These are phyloP conservation scores for Trichoderma asperelloides DNA, from an alignment of 495 filamentous ascomycete species.

Conservation along the genomic window DNA sequence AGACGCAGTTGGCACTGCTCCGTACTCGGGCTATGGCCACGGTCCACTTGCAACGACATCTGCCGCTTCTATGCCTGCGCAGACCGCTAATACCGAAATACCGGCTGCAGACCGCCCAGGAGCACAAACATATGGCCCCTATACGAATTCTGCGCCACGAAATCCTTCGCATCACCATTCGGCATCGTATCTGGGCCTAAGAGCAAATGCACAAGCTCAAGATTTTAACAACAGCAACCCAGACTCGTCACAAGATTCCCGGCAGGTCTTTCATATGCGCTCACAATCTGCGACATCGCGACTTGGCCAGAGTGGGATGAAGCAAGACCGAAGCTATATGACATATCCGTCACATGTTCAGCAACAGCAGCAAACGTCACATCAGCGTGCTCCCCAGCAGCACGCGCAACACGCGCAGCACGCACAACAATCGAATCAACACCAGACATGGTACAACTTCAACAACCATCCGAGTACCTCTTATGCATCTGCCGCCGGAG, in stretches of 20 bases:
- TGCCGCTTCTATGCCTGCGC: neutral
- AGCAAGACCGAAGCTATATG: neutral
- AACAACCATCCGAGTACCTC: neutral
- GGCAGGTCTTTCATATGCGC: neutral
- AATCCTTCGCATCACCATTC: neutral
- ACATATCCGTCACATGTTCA: neutral
- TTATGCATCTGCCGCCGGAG: neutral
- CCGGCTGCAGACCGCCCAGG: neutral
- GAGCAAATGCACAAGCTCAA: neutral
- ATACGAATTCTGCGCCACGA: neutral
- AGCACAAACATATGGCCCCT: neutral
- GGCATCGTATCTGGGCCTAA: neutral
- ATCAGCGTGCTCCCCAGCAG: neutral
- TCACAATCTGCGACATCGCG: neutral
- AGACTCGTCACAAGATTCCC: neutral
- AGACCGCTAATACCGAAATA: neutral
- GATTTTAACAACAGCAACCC: neutral
- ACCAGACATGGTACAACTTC: neutral
- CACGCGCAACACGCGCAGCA: neutral
- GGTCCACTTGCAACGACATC: neutral
- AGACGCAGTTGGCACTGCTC: neutral
- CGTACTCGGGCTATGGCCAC: slow-evolving; percentile 1
- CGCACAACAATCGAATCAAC: neutral
- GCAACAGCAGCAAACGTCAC: neutral
- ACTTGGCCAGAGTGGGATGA: neutral